Base-by-base conservation (phyloP, 768 basidiomycete species). In the Agrocybe chaxingu region DNA sequence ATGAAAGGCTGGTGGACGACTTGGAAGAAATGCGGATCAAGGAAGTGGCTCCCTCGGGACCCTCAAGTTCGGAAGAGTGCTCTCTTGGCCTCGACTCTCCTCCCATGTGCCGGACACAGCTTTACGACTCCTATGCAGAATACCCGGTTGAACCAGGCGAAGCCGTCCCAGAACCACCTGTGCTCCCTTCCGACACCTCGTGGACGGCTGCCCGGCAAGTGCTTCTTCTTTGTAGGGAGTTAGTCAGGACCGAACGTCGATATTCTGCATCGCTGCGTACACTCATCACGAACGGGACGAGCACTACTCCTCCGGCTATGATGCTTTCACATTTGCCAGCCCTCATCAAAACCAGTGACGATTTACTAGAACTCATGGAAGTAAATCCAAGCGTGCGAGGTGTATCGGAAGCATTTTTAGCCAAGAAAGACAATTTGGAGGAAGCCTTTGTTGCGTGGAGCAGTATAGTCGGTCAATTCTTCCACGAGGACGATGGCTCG, bases 351-450 rank as follows among this genome's bases (percentile, higher is more conserved):
- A 77, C 72, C 13, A 85, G 83, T 29, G 72, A 78, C 45, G 63
- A 64, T 12, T 68, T 85, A 37, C 55, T 84, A n/a, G 65, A 64
- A 13, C 66, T 66, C n/a, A 74, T 84, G 60, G 73, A 79, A 32
- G 59, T 59, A 30, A 84, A 87, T 47, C 85, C 85, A 10, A 84
- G 82, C 39, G 81, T 81, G 2, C 78, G 75, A 71, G 85, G 85
- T 7, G 78, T 87, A 30, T 78, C 82, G 8, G 70, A 74, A 4
- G 80, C 85, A 6, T 83, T 87, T 54, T 66, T 86, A 19, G 65
- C 72, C 0, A 70, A 68, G 42, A 76, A 82, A 57, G 72, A 77
- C 24, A 68, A 70, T n/a, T 62, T 87, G 16, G 80, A 84, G 55
- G 61, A 62, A 9, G 77, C 82, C 1, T 78, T 85, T 53, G 74